Percentiles rank a stretch among this genome's conserved stretches.
Conservation (phyloP, 2,329 filamentous ascomycete genomes). For the Conoideocrella luteorostrata region DNA sequence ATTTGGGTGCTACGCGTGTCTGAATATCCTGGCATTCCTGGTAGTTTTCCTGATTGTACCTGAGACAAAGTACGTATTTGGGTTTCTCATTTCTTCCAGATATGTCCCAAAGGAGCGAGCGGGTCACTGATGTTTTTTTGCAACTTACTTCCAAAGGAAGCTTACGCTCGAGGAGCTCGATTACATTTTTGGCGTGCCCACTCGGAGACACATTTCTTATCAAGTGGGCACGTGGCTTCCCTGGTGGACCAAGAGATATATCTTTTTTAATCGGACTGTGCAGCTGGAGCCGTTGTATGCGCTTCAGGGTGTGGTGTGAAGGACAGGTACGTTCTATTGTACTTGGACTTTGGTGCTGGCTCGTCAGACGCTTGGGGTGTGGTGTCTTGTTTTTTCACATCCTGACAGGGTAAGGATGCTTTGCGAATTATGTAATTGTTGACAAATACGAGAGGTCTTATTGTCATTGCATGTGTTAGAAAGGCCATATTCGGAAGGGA, state of each 20-base stretch:
- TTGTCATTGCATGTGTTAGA: no score
- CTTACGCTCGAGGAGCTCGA: conserved; percentile 34
- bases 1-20: conserved; percentile 54
- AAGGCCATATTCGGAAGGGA: no score
- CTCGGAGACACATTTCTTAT: conserved; percentile 24
- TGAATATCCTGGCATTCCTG: conserved; percentile 54
- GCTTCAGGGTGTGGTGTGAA: conserved; percentile 11
- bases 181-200: conserved; percentile 30
- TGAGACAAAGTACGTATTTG: conserved; percentile 25
- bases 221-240: conserved; percentile 27
- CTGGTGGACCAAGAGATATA: conserved; percentile 23
- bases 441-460: no score
- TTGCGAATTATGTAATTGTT: no score
- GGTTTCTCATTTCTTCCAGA: background rate
- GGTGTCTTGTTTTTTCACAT: no score
- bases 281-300: conserved; percentile 26
- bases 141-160: conserved; percentile 18
- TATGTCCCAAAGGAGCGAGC: no score
- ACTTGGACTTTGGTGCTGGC: no score
- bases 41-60: conserved; percentile 59
- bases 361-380: no score
- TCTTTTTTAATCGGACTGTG: conserved; percentile 21
- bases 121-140: background rate
- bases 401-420: no score
- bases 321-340: background rate